Evolutionary conservation across 2,329 filamentous ascomycete genomes (phyloP).

Genomic region (Colletotrichum endophyticum): DNA sequence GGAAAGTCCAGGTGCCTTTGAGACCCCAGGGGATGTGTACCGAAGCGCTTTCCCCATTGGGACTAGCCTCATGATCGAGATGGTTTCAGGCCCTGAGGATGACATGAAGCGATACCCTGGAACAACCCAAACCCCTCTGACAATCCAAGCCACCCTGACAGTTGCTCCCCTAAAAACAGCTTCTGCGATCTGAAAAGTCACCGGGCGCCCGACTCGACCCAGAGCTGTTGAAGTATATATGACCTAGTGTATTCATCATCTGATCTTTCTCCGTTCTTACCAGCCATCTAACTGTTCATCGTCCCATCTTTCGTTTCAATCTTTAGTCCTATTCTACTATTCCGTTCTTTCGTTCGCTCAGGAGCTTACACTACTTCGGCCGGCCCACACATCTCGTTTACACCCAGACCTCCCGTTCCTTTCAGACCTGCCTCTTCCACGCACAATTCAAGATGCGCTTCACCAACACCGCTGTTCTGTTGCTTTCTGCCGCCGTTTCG

Average conservation of each 20-base stretch:
- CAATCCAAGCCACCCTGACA: neutral
- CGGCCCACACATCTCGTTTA: neutral
- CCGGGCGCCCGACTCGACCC: rapidly evolving
- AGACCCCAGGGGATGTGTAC: neutral
- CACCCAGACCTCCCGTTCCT: neutral
- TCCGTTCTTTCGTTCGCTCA: neutral
- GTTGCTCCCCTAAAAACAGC: neutral
- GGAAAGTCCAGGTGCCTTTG: neutral
- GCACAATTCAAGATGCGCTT: neutral
- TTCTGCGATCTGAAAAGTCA: neutral
- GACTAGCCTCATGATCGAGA: neutral
- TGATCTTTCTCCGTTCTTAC: neutral
- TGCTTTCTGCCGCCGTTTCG: neutral
- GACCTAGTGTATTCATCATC: neutral
- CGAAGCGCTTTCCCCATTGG: neutral
- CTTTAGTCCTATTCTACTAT: neutral
- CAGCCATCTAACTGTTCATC: neutral
- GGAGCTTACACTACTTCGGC: neutral
- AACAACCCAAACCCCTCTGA: neutral
- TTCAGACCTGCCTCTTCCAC: neutral
- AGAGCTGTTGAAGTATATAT: neutral
- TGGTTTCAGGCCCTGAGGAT: neutral
- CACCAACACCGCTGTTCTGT: neutral
- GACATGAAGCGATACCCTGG: neutral
- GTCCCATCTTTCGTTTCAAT: neutral